These are phyloP conservation scores for Perilla frutescens DNA, from an alignment of 257 asterid species.

Conservation along the genomic window DNA sequence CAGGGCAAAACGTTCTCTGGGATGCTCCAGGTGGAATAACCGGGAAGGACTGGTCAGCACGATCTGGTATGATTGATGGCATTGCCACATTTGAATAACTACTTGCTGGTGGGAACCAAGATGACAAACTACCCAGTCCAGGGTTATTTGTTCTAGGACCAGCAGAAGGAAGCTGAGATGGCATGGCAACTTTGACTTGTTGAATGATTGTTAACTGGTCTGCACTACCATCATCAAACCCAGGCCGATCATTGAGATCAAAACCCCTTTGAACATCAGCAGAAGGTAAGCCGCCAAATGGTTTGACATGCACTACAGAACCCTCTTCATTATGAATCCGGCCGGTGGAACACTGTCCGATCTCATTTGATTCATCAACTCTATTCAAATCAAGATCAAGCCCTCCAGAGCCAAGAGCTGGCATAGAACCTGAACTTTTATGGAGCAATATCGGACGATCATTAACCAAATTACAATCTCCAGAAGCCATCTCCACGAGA, in stretches of 20 bases:
- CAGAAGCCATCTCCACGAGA: slow-evolving; percentile 52
- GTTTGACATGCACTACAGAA: slow-evolving; percentile 37
- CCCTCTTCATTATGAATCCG: slow-evolving; percentile 33
- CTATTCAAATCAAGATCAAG: slow-evolving; percentile 67
- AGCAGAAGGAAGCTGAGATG: slow-evolving; percentile 51
- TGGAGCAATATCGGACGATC: slow-evolving; percentile 24
- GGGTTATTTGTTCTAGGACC: slow-evolving; percentile 47
- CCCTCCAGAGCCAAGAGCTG: slow-evolving; percentile 40
- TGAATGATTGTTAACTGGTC: slow-evolving; percentile 38
- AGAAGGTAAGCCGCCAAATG: slow-evolving; percentile 34
- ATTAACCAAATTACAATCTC: slow-evolving; percentile 35
- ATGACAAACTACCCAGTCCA: slow-evolving; percentile 60
- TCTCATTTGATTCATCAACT: slow-evolving; percentile 52
- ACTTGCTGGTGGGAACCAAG: slow-evolving; percentile 76
- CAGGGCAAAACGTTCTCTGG: slow-evolving; percentile 65
- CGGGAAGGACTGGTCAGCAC: slow-evolving; percentile 56
- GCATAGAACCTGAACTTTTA: slow-evolving; percentile 25
- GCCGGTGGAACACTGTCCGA: slow-evolving; percentile 45
- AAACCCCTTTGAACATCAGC: slow-evolving; percentile 49
- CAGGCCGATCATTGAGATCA: slow-evolving; percentile 63
- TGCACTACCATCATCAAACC: slow-evolving; percentile 42
- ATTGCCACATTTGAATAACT: slow-evolving; percentile 58
- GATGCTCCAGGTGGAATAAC: slow-evolving; percentile 62
- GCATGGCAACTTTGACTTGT: slow-evolving; percentile 43
- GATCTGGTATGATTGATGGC: slow-evolving; percentile 66